These are phyloP conservation scores for Aegilops umbellulata DNA, from an alignment of 176 grass and related monocot genomes.

Conservation along the genomic window DNA sequence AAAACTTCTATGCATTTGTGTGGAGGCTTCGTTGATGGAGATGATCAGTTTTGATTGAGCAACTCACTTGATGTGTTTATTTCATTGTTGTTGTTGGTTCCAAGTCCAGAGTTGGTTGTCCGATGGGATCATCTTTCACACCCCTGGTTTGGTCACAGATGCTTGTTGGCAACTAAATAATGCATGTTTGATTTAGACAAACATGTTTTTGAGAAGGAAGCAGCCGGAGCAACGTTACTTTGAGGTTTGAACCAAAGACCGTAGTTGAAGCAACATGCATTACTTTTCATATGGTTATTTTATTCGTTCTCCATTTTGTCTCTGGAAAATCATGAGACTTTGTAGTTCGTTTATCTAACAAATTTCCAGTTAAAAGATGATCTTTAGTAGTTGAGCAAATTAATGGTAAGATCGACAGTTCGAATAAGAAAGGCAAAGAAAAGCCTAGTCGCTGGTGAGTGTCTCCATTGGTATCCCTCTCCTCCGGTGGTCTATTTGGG, in stretches of 20 bases:
- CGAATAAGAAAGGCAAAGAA: too few relatives aligned
- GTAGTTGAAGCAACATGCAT: neutral
- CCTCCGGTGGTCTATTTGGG: too few relatives aligned
- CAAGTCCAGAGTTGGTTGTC: neutral
- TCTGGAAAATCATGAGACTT: neutral
- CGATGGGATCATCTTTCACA: neutral
- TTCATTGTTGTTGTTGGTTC: neutral
- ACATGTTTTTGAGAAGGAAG: neutral
- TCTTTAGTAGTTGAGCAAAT: neutral
- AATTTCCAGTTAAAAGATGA: neutral
- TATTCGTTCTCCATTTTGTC: neutral
- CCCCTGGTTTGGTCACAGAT: neutral
- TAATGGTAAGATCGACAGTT: neutral
- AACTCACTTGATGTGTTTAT: neutral
- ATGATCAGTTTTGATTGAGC: neutral
- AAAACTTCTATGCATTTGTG: neutral
- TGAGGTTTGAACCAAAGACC: too few relatives aligned
- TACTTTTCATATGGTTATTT: neutral
- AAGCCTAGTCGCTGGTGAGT: too few relatives aligned
- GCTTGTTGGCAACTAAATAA: neutral
- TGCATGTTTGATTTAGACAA: neutral
- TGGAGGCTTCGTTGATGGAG: neutral
- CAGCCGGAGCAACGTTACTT: too few relatives aligned
- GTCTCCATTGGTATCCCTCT: too few relatives aligned
- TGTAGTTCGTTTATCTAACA: neutral